Evolutionary conservation across 306 rosid species (phyloP).

Genomic region (Fagus sylvatica): DNA sequence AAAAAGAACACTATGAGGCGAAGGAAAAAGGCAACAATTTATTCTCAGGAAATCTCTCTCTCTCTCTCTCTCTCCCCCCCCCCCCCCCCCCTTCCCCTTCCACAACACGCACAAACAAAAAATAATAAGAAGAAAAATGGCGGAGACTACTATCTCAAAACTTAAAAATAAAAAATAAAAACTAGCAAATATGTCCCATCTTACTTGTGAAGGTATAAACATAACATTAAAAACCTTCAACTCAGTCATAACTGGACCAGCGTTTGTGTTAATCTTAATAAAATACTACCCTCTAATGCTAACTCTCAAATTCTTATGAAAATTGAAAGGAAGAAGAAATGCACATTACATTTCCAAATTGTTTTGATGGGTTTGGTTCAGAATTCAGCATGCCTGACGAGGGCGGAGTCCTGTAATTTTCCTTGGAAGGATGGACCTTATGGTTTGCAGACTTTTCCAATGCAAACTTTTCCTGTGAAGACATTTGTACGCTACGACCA

Average conservation of each 20-base stretch:
- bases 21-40: too few relatives aligned
- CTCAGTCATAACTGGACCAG: neutral
- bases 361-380: conserved; percentile 55
- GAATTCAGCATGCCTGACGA: conserved; percentile 50
- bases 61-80: too few relatives aligned
- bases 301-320: neutral
- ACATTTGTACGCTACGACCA: conserved; percentile 36
- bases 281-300: neutral
- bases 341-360: conserved; percentile 69
- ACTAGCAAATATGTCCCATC: neutral
- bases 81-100: too few relatives aligned
- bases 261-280: neutral
- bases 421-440: conserved; percentile 47
- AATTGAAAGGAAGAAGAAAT: conserved; percentile 21
- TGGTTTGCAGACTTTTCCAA: conserved; percentile 41
- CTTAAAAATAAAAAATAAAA: neutral
- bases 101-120: too few relatives aligned
- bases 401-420: conserved; percentile 43
- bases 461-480: conserved; percentile 36
- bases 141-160: neutral
- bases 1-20: neutral
- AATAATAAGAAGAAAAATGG: neutral
- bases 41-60: too few relatives aligned
- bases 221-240: neutral
- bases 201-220: neutral